phyloP scores from a whole-genome alignment of 2,329 filamentous ascomycete species.

The Aspergillus ochraceus region DNA sequence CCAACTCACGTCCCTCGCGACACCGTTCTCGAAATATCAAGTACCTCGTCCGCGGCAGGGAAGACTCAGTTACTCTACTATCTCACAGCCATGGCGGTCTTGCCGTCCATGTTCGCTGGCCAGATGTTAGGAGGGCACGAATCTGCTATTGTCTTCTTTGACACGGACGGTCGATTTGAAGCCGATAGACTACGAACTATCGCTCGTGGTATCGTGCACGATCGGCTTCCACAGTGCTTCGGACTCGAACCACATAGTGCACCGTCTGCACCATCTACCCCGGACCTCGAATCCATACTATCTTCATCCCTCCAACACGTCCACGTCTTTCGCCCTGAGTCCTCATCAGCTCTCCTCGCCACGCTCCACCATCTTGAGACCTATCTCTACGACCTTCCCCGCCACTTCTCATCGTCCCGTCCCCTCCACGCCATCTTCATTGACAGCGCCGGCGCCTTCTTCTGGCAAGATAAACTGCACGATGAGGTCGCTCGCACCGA shows the following conservation, averaged over 20 bases:
- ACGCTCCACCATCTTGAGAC: slow-evolving; percentile 49
- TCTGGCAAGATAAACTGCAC: slow-evolving; percentile 52
- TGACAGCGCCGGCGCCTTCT: slow-evolving; percentile 57
- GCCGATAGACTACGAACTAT: slow-evolving; percentile 46
- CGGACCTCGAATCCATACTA: slow-evolving; percentile 31
- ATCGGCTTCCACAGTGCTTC: slow-evolving; percentile 8
- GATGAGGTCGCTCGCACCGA: slow-evolving; percentile 44
- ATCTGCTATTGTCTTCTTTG: slow-evolving; percentile 55
- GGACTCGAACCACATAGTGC: not conserved
- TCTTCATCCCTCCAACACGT: slow-evolving; percentile 52
- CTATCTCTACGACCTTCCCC: slow-evolving; percentile 50
- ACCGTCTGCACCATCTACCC: not conserved
- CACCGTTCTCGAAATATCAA: slow-evolving; percentile 56
- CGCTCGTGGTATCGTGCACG: slow-evolving; percentile 26
- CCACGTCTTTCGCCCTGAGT: slow-evolving; percentile 59
- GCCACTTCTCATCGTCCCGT: slow-evolving; percentile 50
- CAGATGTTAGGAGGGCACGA: slow-evolving; percentile 45
- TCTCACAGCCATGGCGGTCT: slow-evolving; percentile 51
- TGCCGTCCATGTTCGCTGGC: slow-evolving; percentile 43
- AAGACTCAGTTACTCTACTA: slow-evolving; percentile 62
- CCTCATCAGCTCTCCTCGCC: slow-evolving; percentile 50
- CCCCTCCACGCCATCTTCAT: slow-evolving; percentile 53
- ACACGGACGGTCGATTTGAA: slow-evolving; percentile 57
- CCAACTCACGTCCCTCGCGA: slow-evolving; percentile 7
- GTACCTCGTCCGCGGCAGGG: slow-evolving; percentile 51